These are phyloP conservation scores for Polyporus tsugae DNA, from an alignment of 1,284 basidiomycete species.

Conservation along the genomic window DNA sequence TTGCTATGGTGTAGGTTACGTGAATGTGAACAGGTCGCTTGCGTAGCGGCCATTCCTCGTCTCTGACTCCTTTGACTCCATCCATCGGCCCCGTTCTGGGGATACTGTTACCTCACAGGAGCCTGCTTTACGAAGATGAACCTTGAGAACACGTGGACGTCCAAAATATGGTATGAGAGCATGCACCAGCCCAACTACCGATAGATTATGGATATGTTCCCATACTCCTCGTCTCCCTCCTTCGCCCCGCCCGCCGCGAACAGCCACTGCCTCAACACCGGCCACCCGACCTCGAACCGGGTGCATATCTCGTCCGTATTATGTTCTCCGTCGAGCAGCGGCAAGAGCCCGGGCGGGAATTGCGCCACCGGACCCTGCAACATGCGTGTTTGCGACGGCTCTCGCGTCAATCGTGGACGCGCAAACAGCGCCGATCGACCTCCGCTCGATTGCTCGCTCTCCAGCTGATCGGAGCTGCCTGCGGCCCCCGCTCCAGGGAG, in stretches of 20 bases:
- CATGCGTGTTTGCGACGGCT: slow-evolving; percentile 48
- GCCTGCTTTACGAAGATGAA: neutral
- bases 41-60: slow-evolving; percentile 50
- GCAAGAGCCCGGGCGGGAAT: slow-evolving; percentile 66
- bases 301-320: slow-evolving; percentile 93
- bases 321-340: slow-evolving; percentile 85
- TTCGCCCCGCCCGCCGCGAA: slow-evolving; percentile 65
- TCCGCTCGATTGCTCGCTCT: slow-evolving; percentile 41
- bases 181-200: slow-evolving; percentile 34
- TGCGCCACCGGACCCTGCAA: slow-evolving; percentile 38
- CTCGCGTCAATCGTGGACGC: slow-evolving; percentile 55
- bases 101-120: neutral
- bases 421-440: slow-evolving; percentile 36
- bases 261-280: slow-evolving; percentile 81
- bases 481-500: slow-evolving; percentile 12
- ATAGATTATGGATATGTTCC: slow-evolving; percentile 61
- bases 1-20: slow-evolving; percentile 81
- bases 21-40: slow-evolving; percentile 79
- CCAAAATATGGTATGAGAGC: neutral
- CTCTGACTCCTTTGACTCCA: neutral
- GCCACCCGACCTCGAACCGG: slow-evolving; percentile 85
- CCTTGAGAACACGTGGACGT: neutral
- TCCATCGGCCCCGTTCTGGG: neutral
- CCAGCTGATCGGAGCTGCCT: slow-evolving; percentile 32
- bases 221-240: slow-evolving; percentile 54